Evolutionary conservation across 2,329 filamentous ascomycete genomes (phyloP), one percentile per base, ranked within the genome.

Genomic region (Cercospora sp.): DNA sequence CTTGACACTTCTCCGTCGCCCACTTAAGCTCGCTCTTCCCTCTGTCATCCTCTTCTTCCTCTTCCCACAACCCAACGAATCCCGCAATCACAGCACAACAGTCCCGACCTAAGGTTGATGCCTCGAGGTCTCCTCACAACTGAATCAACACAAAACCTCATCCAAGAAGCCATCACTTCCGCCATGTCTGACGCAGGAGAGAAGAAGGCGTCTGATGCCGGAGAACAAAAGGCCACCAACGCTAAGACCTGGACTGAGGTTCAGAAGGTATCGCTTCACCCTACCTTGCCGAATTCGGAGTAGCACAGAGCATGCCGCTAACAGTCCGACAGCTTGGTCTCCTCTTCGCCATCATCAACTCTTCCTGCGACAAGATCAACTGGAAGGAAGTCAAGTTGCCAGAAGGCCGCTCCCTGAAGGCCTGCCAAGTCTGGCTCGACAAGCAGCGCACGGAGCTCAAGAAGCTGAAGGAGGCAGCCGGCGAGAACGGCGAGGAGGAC

Each of bases 241-340:
- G 66, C 64, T 39, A 75, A 75, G 72, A 75, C 69, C 59, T 77
- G 76, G 76, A 77, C 72, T 60, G 76, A 77, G n/a, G 65, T 67
- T 16, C 75, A 78, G 65, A 77, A 77, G 74, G 75, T 76, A 57
- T 55, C 33, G 42, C 13, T 42, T 53, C 8, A 2, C 58, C 23
- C 3, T 16, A 28, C 23, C 23, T 28, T 18, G 13, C 12, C 13
- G 48, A 55, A 3, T 26, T 16, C 23, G 48, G 3, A 28, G 48
- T 12, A 28, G 13, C 7, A 28, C 23, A 28, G 48, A 55, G 48
- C 12, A 28, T 16, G 48, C 23, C 48, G 7, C 48, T 55, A 26
- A 55, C 7, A 9, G 2, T 1, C 23, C 23, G 30, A 55, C 61
- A 76, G 75, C 65, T 74, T 36, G 71, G 66, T 4, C 51, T 77